Percentiles rank a stretch among this genome's conserved stretches.
phyloP scores from a whole-genome alignment of 1,284 basidiomycete species.

The Pulveroboletus ridleyi region DNA sequence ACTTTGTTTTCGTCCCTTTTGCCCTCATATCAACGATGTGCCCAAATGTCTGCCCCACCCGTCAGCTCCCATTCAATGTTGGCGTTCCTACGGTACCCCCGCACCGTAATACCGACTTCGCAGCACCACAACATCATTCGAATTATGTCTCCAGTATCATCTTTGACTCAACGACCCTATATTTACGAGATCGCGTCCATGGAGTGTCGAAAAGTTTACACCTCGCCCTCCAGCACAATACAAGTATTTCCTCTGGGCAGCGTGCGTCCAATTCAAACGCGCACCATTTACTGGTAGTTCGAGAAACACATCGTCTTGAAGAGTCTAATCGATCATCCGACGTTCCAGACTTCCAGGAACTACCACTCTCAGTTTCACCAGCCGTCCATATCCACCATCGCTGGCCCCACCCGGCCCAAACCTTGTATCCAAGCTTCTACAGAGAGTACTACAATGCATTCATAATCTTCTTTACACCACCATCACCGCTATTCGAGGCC shows the following conservation, averaged over 20 bases:
- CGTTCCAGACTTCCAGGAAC: constrained; percentile 15
- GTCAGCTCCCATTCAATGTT: constrained; percentile 3
- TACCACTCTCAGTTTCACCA: not conserved
- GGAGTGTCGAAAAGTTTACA: constrained; percentile 14
- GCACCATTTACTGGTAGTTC: constrained; percentile 1
- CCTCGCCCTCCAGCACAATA: constrained; percentile 5
- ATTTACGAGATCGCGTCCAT: constrained; percentile 30
- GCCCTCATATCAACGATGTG: constrained; percentile 5
- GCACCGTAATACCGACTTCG: constrained; percentile 35
- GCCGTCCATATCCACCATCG: constrained; percentile 4
- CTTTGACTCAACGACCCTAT: constrained; percentile 18
- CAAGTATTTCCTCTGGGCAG: constrained; percentile 11
- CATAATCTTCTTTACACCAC: constrained; percentile 29
- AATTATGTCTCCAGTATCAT: constrained; percentile 18
- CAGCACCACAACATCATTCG: constrained; percentile 11
- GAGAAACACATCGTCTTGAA: constrained; percentile 16
- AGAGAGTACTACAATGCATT: constrained; percentile 32
- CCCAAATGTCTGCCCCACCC: constrained; percentile 12
- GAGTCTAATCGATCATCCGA: constrained; percentile 13
- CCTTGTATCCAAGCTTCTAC: constrained; percentile 36
- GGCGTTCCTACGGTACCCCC: constrained; percentile 17
- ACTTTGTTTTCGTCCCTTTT: constrained; percentile 7
- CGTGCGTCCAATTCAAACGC: not conserved
- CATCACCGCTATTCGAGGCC: constrained; percentile 39
- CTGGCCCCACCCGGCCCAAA: constrained; percentile 26